Base-by-base conservation (phyloP, 441 rosid species). In the Codiaeum variegatum region DNA sequence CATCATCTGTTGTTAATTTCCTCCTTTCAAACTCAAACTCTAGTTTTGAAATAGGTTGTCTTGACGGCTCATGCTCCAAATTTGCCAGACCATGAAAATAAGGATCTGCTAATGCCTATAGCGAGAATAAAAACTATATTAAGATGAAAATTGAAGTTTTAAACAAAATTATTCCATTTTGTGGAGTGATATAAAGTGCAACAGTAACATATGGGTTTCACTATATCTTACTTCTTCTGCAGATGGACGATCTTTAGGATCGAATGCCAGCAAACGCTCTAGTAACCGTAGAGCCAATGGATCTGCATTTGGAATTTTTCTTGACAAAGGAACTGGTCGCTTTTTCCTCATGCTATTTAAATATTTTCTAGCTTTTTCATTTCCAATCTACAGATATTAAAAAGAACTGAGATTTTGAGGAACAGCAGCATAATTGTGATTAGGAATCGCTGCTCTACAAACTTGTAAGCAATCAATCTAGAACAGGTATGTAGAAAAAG, bases 291-390 rank as follows among this genome's bases (percentile, higher is more conserved):
- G 90, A 79, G 98, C 97, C 80, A 87, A 70, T 21, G 97, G 98
- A 83, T 93, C 97, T 62, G 82, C 90, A 73, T 91, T 80, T 60
- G 96, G 96, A 80, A 93, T 92, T 81, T 93, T 96, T 42, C 90
- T 91, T 40, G 89, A 49, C 86, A 86, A 90, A 6, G 98, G 97
- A 78, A 96, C 87, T 42, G 85, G 90, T 76, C 75, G 92, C 80
- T 96, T 96, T 69, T 82, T 96, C 78, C 96, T 86, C 99, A 96
- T 93, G 94, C 86, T 90, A 73, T 91, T 83, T 66, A 96, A 97
- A 72, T 96, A 96, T 83, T 97, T 91, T 83, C 98, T 90, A 19
- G 98, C 99, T 86, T 96, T 96, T 78, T 96, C 98, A 83, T 96
- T 96, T 13, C 98, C 86, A 77, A 96, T 94, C n/a, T n/a, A n/a